Percentiles rank a stretch among this genome's conserved stretches.
Conservation (phyloP, 2,329 filamentous ascomycete genomes). For the Diaporthe nobilis region DNA sequence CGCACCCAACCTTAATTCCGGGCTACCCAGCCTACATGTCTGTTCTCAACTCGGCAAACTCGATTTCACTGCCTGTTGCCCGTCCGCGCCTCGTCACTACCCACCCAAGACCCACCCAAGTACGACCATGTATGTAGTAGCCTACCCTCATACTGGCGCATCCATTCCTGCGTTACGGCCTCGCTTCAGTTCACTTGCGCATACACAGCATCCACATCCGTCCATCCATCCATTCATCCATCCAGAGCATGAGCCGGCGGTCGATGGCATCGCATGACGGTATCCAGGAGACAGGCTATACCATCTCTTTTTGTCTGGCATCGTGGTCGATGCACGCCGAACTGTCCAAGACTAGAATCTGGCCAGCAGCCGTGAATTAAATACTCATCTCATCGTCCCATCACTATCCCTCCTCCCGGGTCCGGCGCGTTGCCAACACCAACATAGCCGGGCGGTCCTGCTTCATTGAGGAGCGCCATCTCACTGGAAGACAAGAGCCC, state of each 20-base stretch:
- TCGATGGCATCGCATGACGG: neutral
- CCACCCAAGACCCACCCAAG: neutral
- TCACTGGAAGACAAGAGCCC: too few relatives aligned
- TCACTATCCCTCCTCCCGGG: neutral
- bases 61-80: neutral
- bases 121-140: neutral
- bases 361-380: neutral
- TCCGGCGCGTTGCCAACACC: neutral
- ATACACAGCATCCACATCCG: neutral
- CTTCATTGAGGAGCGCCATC: neutral
- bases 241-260: neutral
- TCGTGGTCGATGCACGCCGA: neutral
- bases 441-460: neutral
- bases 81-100: slow-evolving; percentile 3
- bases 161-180: neutral
- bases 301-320: neutral
- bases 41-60: slow-evolving; percentile 21
- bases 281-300: neutral
- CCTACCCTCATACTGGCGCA: slow-evolving; percentile 1
- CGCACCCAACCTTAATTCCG: slow-evolving; percentile 12
- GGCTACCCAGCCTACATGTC: neutral
- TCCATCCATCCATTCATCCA: neutral
- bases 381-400: neutral
- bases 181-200: neutral
- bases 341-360: neutral